phyloP scores from a whole-genome alignment of 257 asterid genomes.

The Galeopsis tetrahit region DNA sequence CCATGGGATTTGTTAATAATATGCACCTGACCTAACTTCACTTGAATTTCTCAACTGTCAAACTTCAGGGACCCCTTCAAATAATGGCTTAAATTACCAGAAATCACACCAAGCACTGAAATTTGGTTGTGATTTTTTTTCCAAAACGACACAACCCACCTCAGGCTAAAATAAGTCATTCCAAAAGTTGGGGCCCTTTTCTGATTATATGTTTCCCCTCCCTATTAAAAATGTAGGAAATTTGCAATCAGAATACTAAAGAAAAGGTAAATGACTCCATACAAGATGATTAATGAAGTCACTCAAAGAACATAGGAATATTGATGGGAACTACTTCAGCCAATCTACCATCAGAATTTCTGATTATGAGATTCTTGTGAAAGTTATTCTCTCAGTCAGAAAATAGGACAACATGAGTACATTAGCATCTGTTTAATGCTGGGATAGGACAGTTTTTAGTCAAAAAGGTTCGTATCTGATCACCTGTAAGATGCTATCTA shows the following conservation, averaged over 20 bases:
- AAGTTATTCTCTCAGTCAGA: background rate
- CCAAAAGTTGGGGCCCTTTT: background rate
- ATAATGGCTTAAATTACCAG: constrained; percentile 15
- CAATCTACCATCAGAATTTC: constrained; percentile 22
- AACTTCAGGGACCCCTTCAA: background rate
- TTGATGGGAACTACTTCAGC: constrained; percentile 2
- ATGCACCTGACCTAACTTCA: background rate
- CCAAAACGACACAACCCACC: no score
- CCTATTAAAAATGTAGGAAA: no score
- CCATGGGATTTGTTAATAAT: background rate
- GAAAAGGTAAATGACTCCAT: no score
- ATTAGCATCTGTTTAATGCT: background rate
- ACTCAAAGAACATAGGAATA: no score
- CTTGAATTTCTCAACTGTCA: constrained; percentile 5
- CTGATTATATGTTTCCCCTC: background rate
- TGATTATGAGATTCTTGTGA: background rate
- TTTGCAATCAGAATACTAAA: no score
- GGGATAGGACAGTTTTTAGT: no score
- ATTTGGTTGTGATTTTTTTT: background rate
- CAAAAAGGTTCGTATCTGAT: background rate
- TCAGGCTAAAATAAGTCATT: background rate
- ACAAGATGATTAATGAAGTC: no score
- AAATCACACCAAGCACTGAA: constrained; percentile 8
- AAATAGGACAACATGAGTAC: background rate
- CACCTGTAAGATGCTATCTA: no score